Conservation (phyloP, 768 basidiomycete species). For the Panellus pusillus region DNA sequence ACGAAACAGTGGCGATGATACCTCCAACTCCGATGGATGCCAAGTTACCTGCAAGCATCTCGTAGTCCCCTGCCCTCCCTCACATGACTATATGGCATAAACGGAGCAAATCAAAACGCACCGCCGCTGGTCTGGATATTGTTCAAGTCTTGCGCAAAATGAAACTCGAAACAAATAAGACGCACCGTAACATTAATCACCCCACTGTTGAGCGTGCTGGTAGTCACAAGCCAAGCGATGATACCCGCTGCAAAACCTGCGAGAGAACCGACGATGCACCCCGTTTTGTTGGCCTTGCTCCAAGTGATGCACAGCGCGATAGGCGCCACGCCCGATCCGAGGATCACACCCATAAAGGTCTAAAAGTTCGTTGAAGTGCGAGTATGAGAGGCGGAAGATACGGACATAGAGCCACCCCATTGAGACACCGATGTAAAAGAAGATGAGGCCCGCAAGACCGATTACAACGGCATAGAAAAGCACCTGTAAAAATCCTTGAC, state of each 20-base stretch:
- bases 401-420: slow-evolving; percentile 93
- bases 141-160: not conserved
- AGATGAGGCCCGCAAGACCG: slow-evolving; percentile 81
- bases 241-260: slow-evolving; percentile 69
- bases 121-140: slow-evolving; percentile 31
- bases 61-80: slow-evolving; percentile 47
- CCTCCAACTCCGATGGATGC: slow-evolving; percentile 80
- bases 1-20: slow-evolving; percentile 66
- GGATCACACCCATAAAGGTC: slow-evolving; percentile 87
- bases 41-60: slow-evolving; percentile 93
- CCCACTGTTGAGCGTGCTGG: slow-evolving; percentile 65
- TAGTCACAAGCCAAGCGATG: slow-evolving; percentile 84
- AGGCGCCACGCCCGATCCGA: slow-evolving; percentile 84
- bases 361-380: slow-evolving; percentile 26
- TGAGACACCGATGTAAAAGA: slow-evolving; percentile 87
- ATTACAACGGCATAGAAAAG: slow-evolving; percentile 68
- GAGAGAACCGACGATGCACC: slow-evolving; percentile 74
- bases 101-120: not conserved
- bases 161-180: not conserved
- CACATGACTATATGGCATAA: not conserved
- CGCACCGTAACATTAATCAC: slow-evolving; percentile 69
- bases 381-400: slow-evolving; percentile 9
- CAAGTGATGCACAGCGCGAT: slow-evolving; percentile 86
- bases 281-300: slow-evolving; percentile 83
- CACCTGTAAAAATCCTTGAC: too few species aligned